phyloP scores from a whole-genome alignment of 208 protist genomes.

The Blastocrithidia nonstop region DNA sequence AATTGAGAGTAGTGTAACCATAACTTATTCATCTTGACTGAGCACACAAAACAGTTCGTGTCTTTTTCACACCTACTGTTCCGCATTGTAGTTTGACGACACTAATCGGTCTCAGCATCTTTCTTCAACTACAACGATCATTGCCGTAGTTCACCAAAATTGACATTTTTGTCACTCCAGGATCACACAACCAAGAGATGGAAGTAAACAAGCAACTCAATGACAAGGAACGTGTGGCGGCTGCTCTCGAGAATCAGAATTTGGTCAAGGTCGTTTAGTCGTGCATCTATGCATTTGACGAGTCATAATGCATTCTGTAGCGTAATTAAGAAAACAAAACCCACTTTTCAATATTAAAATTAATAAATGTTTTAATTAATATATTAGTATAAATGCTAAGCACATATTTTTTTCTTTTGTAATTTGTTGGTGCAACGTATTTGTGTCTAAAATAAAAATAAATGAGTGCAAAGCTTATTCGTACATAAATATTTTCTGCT shows the following conservation, averaged over 20 bases:
- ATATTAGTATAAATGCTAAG: background rate
- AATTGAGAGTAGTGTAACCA: slow-evolving; percentile 90
- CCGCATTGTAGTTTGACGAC: slow-evolving; percentile 97
- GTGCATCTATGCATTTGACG: slow-evolving; percentile 65
- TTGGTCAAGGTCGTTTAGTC: slow-evolving; percentile 75
- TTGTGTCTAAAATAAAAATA: too few relatives aligned
- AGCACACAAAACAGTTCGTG: slow-evolving; percentile 40
- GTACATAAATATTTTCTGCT: too few relatives aligned
- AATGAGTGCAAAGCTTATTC: too few relatives aligned
- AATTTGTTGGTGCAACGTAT: background rate
- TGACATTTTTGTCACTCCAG: slow-evolving; percentile 84
- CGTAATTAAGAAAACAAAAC: background rate
- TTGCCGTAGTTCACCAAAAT: slow-evolving; percentile 92
- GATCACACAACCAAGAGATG: slow-evolving; percentile 89
- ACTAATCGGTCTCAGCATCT: slow-evolving; percentile 96
- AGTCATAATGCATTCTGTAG: slow-evolving; percentile 5
- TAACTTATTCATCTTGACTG: slow-evolving; percentile 84
- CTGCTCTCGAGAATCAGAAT: slow-evolving; percentile 93
- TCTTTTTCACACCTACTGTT: slow-evolving; percentile 97
- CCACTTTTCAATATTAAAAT: background rate
- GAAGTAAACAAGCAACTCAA: slow-evolving; percentile 98
- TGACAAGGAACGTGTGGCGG: slow-evolving; percentile 97
- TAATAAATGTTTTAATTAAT: background rate
- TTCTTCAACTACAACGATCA: slow-evolving; percentile 89
- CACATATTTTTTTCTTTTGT: background rate